Percentiles rank a stretch among this genome's conserved stretches.
Conservation (phyloP, 371 early-diverging fungal species). For the Haplosporangium sp. region DNA sequence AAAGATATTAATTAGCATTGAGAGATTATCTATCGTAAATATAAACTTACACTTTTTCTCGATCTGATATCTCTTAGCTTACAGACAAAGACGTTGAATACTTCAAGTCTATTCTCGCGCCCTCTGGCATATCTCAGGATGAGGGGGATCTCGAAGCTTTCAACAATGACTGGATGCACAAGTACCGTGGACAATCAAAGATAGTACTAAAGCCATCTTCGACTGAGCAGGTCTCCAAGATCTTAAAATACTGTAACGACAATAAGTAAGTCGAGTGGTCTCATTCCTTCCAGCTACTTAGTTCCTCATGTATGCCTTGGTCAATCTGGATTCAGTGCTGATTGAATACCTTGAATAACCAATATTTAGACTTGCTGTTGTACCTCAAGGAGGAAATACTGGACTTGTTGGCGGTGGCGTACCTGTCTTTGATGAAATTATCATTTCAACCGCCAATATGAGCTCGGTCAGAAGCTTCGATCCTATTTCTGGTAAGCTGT, state of each 20-base stretch:
- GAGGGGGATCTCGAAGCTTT: slow-evolving; percentile 70
- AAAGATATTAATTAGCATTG: background rate
- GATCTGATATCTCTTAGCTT: slow-evolving; percentile 41
- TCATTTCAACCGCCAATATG: slow-evolving; percentile 82
- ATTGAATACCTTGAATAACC: background rate
- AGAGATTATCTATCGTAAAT: too few species aligned
- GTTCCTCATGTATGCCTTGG: background rate
- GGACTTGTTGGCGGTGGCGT: slow-evolving; percentile 91
- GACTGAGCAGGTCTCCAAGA: slow-evolving; percentile 87
- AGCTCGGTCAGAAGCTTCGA: slow-evolving; percentile 85
- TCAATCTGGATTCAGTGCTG: slow-evolving; percentile 5
- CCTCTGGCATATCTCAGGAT: slow-evolving; percentile 57
- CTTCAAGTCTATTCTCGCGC: slow-evolving; percentile 71
- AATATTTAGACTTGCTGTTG: slow-evolving; percentile 82
- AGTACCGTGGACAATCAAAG: slow-evolving; percentile 86
- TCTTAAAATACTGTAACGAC: slow-evolving; percentile 90
- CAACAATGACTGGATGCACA: slow-evolving; percentile 94
- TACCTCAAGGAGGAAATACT: slow-evolving; percentile 98
- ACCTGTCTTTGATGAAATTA: slow-evolving; percentile 94
- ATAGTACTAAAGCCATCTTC: slow-evolving; percentile 90
- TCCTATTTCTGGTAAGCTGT: slow-evolving; percentile 73
- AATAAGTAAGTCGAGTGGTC: slow-evolving; percentile 59
- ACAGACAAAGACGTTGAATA: slow-evolving; percentile 67
- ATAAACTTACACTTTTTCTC: too few species aligned
- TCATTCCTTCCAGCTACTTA: background rate